Evolutionary conservation across 441 rosid genomes (phyloP).

Genomic region (Capsella rubella): DNA sequence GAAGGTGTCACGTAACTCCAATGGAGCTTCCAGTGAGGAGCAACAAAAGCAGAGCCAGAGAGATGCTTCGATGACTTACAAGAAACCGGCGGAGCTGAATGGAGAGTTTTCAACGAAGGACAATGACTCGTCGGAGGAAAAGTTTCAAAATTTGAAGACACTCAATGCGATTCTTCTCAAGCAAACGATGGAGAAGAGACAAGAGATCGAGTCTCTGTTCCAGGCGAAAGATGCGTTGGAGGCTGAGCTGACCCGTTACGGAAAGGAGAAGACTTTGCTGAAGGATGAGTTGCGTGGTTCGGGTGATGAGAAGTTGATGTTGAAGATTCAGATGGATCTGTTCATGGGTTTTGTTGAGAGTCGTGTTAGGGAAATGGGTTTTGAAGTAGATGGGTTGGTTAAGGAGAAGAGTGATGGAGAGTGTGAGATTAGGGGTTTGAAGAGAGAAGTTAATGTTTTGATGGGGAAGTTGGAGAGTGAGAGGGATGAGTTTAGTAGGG

Average conservation of each 20-base stretch:
- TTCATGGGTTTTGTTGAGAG: constrained; percentile 54
- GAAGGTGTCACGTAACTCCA: constrained; percentile 52
- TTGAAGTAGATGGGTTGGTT: constrained; percentile 42
- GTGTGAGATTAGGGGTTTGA: constrained; percentile 52
- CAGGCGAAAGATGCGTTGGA: constrained; percentile 57
- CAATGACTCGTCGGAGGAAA: constrained; percentile 46
- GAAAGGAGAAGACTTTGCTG: constrained; percentile 43
- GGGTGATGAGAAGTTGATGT: constrained; percentile 49
- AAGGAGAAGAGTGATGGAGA: constrained; percentile 52
- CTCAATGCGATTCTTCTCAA: constrained; percentile 46
- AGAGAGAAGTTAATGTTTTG: constrained; percentile 38
- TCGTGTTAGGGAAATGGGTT: constrained; percentile 52
- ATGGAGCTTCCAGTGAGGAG: constrained; percentile 35
- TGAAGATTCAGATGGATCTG: constrained; percentile 60
- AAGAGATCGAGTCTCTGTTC: constrained; percentile 60
- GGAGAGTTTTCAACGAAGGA: constrained; percentile 43
- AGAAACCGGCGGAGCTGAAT: constrained; percentile 35
- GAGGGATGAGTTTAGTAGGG: constrained; percentile 30
- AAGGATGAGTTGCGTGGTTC: constrained; percentile 46
- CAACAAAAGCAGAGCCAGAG: constrained; percentile 34
- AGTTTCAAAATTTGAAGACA: constrained; percentile 43
- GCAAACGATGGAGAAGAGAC: constrained; percentile 51
- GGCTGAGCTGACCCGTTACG: constrained; percentile 48
- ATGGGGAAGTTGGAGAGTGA: constrained; percentile 28
- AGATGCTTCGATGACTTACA: neutral